Base-by-base conservation (phyloP, 2,329 filamentous ascomycete genomes). In the Tolypocladium amazonense region DNA sequence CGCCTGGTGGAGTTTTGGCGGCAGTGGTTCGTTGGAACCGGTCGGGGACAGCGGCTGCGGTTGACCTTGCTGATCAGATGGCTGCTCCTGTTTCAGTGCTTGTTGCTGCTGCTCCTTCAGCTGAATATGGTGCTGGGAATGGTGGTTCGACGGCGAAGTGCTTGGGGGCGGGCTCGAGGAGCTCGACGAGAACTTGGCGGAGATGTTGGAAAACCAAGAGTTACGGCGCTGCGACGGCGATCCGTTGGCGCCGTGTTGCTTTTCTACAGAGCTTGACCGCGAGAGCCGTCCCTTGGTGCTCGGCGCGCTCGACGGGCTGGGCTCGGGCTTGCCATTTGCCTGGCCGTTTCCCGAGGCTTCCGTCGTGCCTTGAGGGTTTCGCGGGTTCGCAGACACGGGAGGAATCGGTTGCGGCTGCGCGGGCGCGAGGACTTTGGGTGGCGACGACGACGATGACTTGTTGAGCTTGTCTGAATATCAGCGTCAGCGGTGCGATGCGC, bases 121-220 rank as follows among this genome's bases (percentile, higher is more conserved):
- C 11, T 62, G 60, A 3, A 61, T 43, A 35, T 62, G 62, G 30
- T 63, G 61, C 11, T 53, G 45, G 1, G 61, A 58, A 45, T 63
- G 54, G 25, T 64, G 61, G 20, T 63, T 60, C 43, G 58, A 37
- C 4, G 62, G 47, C n/a, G 72, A 58, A 37, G 72, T 73, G 37
- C 71, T 58, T 65, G 69, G 62, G 33, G 69, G 64, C n/a, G 67
- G 71, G 63, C 63, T 71, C 63, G 80, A 72, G 23, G 77, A 77
- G 35, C 85, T 86, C 3, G 89, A 52, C 20, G 50, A 92, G 76
- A 97, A 96, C 71, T 96, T 97, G 65, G 90, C 93, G 64, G 91
- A 95, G 65, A 97, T 85, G 69, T 86, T 96, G 60, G 90, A 90
- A 69, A 97, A 92, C 94, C 94, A 99, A 18, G 92, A 96, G 63